A percentile compares a stretch with the other conserved stretches of the same genome.
phyloP scores from a whole-genome alignment of 768 basidiomycete species.

The Gelatoporia subvermispora region DNA sequence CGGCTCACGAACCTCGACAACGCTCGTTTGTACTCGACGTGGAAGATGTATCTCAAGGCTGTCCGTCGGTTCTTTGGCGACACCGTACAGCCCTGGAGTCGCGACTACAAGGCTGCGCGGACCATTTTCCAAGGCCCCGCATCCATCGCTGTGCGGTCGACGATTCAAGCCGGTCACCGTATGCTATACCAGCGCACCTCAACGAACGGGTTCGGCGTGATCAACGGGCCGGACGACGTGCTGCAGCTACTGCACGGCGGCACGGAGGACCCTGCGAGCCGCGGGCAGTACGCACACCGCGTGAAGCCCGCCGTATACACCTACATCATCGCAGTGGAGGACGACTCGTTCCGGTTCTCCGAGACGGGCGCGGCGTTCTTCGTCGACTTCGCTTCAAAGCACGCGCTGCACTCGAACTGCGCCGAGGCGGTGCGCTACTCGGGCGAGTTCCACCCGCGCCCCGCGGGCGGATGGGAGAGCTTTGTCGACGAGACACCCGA shows the following conservation, averaged over 20 bases:
- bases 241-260: constrained; percentile 45
- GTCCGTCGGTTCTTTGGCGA: constrained; percentile 57
- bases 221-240: constrained; percentile 45
- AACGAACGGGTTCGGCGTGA: constrained; percentile 56
- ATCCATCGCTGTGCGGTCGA: constrained; percentile 58
- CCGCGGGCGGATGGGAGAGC: constrained; percentile 59
- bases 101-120: constrained; percentile 62
- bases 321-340: constrained; percentile 73
- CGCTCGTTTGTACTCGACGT: constrained; percentile 67
- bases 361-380: constrained; percentile 87
- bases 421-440: constrained; percentile 58
- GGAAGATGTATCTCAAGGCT: constrained; percentile 67
- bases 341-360: constrained; percentile 76
- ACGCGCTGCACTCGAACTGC: constrained; percentile 79
- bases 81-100: constrained; percentile 61
- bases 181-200: constrained; percentile 70
- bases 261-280: constrained; percentile 2
- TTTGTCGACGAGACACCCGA: constrained; percentile 55
- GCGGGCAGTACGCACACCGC: constrained; percentile 31
- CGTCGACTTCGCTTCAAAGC: constrained; percentile 83
- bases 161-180: constrained; percentile 68
- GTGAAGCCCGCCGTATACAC: constrained; percentile 84
- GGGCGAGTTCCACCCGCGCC: constrained; percentile 78
- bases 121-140: constrained; percentile 63
- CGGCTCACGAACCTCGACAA: constrained; percentile 56